Evolutionary conservation across 371 early-diverging fungal genomes (phyloP), one percentile per base, ranked within the genome.

Genomic region (Mucor irregularis): DNA sequence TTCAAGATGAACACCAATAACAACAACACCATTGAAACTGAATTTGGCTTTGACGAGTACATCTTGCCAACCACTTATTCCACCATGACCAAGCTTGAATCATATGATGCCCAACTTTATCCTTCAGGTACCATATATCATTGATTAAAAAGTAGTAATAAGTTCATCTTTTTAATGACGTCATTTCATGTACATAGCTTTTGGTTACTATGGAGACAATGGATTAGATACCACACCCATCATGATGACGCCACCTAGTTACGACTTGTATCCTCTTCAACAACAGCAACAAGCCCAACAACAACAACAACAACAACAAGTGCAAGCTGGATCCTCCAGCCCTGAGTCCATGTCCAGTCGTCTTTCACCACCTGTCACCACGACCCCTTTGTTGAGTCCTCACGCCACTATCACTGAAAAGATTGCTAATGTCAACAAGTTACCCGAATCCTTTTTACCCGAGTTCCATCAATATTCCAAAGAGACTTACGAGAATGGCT

Each of bases 381-480:
- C 58, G 25, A 54, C 58, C 21, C 64, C 53, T 37, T 58, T 53
- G 31, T 58, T 61, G 28, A 53, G 24, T 69, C 35, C 53, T 60
- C 56, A 47, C 39, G 53, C 45, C 9, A 47, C 61, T 34, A 61
- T 66, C 43, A 57, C 66, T 21, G 77, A 76, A 58, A 73, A 71
- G 53, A 70, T 76, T 53, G 77, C 77, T 16, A 63, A 76, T 43
- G 77, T 71, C 11, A 73, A 71, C 66, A 71, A 66, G 47, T 53
- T 76, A 21, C 77, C 77, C 19, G 77, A 76, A 39, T 76, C 77
- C 6, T 76, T 76, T 45, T 67, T 73, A 43, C 77, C 77, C 29
- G 71, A 76, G 47, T 76, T 76, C 29, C 77, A 76, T 46, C 77
- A 76, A 49, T 76, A 76, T 50, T 71, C 71, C 5, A 76, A 76